A percentile compares a stretch with the other conserved stretches of the same genome.
phyloP scores from a whole-genome alignment of 2,329 filamentous ascomycete species.

The Aspergillus fijiensis region DNA sequence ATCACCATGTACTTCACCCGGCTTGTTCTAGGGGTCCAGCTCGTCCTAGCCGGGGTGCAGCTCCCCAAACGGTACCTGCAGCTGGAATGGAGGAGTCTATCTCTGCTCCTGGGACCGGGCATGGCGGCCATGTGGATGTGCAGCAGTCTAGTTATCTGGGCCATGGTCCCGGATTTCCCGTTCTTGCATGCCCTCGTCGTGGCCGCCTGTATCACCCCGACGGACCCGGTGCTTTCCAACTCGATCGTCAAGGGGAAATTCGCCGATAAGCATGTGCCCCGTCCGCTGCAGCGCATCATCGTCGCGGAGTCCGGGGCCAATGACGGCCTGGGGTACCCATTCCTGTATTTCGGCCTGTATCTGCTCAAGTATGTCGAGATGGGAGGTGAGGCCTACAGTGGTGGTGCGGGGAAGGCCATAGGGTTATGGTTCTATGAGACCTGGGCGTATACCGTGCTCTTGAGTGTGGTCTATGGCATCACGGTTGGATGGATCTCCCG shows the following conservation, averaged over 20 bases:
- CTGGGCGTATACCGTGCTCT: constrained; percentile 76
- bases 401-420: constrained; percentile 66
- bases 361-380: constrained; percentile 72
- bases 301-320: constrained; percentile 83
- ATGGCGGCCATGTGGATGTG: constrained; percentile 86
- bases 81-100: constrained; percentile 74
- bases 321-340: constrained; percentile 85
- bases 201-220: constrained; percentile 86
- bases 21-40: constrained; percentile 83
- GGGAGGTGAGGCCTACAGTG: constrained; percentile 54
- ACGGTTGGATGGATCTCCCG: constrained; percentile 78
- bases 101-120: constrained; percentile 74
- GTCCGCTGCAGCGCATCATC: constrained; percentile 75
- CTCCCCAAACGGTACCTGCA: constrained; percentile 78
- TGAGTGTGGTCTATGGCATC: constrained; percentile 76
- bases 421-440: constrained; percentile 83
- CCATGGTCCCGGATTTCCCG: constrained; percentile 65
- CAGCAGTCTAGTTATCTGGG: constrained; percentile 78
- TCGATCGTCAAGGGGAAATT: constrained; percentile 93
- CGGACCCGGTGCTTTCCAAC: constrained; percentile 83
- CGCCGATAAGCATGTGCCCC: constrained; percentile 85
- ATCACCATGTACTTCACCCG: constrained; percentile 83
- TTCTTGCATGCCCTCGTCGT: constrained; percentile 79
- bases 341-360: constrained; percentile 81
- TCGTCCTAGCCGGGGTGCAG: constrained; percentile 85